These are phyloP conservation scores for Scheffersomyces lignicola DNA, from an alignment of 1,139 yeast genomes.

Conservation along the genomic window DNA sequence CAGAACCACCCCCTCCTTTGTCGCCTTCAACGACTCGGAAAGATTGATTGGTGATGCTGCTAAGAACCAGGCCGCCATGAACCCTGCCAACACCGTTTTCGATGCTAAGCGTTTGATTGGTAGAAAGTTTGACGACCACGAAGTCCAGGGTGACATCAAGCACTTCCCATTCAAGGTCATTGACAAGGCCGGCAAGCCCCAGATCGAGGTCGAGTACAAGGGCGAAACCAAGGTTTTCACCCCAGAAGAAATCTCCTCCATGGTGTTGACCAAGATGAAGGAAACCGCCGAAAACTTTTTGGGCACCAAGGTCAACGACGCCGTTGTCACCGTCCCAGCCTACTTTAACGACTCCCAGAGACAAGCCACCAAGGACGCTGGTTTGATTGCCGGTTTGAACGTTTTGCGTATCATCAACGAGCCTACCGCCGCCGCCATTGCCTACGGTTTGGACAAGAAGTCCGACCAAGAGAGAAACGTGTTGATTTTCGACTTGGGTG, in stretches of 20 bases:
- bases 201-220: constrained; percentile 89
- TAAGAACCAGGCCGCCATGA: constrained; percentile 97
- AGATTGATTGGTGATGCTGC: constrained; percentile 99
- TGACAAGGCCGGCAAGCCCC: constrained; percentile 82
- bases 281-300: constrained; percentile 49
- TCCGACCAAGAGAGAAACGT: constrained; percentile 77
- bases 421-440: constrained; percentile 55
- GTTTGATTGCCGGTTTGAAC: constrained; percentile 50
- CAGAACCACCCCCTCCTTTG: constrained; percentile 94
- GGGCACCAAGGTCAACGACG: constrained; percentile 43
- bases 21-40: constrained; percentile 95
- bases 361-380: constrained; percentile 54
- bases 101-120: constrained; percentile 91
- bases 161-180: constrained; percentile 47
- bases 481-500: constrained; percentile 51
- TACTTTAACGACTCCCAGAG: constrained; percentile 52
- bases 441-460: constrained; percentile 49
- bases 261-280: constrained; percentile 77
- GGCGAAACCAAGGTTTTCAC: constrained; percentile 94
- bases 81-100: constrained; percentile 95
- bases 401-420: constrained; percentile 51
- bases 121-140: constrained; percentile 44
- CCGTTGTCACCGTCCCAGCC: constrained; percentile 53
- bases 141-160: constrained; percentile 43
- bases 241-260: constrained; percentile 96